Conservation (phyloP, 208 protist species). For the Angomonas desouzai region DNA sequence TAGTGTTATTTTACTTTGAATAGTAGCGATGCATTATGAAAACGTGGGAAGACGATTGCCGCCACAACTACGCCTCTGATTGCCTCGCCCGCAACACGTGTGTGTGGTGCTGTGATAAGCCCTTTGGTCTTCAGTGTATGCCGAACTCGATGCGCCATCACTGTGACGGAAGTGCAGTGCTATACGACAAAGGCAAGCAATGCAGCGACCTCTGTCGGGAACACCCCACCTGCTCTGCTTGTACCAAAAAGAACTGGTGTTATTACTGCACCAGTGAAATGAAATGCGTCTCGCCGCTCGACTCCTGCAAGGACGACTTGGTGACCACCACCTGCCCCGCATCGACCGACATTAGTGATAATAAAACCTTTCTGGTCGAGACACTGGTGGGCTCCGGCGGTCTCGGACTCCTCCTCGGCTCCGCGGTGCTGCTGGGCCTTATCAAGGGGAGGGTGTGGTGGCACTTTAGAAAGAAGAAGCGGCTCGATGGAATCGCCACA, state of each 20-base stretch:
- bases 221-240: conserved; percentile 15
- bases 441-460: conserved; percentile 12
- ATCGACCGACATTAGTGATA: neutral
- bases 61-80: neutral
- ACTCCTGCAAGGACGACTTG: conserved; percentile 4
- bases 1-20: conserved; percentile 4
- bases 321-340: neutral
- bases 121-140: conserved; percentile 28
- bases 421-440: neutral
- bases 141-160: neutral
- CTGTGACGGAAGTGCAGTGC: conserved; percentile 19
- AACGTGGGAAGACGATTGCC: neutral
- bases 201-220: conserved; percentile 24
- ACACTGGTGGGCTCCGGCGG: neutral
- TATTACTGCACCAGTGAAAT: conserved; percentile 25
- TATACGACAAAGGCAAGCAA: conserved; percentile 17
- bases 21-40: neutral
- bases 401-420: neutral
- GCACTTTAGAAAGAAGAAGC: neutral
- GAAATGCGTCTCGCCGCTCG: conserved; percentile 16
- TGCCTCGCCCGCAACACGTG: neutral
- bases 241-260: conserved; percentile 30
- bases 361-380: neutral
- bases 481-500: neutral
- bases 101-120: conserved; percentile 11